These are phyloP conservation scores for Xerocomus spinulosus DNA, from an alignment of 768 basidiomycete species.

Conservation along the genomic window DNA sequence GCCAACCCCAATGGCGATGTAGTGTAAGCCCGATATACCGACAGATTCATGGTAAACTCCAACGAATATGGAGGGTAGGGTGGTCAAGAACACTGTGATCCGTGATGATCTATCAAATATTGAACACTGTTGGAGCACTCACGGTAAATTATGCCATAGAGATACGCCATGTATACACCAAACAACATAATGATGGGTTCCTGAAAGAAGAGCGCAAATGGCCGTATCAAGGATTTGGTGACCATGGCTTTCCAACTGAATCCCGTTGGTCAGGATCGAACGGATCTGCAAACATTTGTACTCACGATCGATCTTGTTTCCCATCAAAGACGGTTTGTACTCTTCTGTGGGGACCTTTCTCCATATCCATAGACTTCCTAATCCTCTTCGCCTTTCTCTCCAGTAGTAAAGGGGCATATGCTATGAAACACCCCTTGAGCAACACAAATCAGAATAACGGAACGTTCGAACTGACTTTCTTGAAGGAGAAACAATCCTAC, in stretches of 20 bases:
- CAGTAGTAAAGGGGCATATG: constrained; percentile 32
- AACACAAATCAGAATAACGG: not conserved
- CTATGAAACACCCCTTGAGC: constrained; percentile 18
- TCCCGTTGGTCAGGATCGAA: not conserved
- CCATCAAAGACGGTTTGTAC: constrained; percentile 49
- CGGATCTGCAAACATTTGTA: constrained; percentile 1
- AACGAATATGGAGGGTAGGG: constrained; percentile 55
- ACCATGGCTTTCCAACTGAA: constrained; percentile 52
- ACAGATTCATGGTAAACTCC: constrained; percentile 48
- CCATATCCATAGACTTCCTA: constrained; percentile 40
- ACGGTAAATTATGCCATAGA: constrained; percentile 63
- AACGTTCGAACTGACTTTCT: constrained; percentile 47
- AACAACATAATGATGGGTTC: constrained; percentile 70
- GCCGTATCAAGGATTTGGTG: constrained; percentile 52
- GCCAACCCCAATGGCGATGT: constrained; percentile 67
- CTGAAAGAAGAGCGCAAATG: constrained; percentile 54
- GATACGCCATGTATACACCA: constrained; percentile 63
- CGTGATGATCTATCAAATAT: not conserved
- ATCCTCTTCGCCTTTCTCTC: constrained; percentile 50
- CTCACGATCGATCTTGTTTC: constrained; percentile 41
- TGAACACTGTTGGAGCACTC: constrained; percentile 18
- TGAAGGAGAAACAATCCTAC: constrained; percentile 52
- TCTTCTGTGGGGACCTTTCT: constrained; percentile 36
- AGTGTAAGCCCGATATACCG: constrained; percentile 65
- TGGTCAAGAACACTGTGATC: constrained; percentile 60